Base-by-base conservation (phyloP, 768 basidiomycete species). In the Macrocybe gigantea region DNA sequence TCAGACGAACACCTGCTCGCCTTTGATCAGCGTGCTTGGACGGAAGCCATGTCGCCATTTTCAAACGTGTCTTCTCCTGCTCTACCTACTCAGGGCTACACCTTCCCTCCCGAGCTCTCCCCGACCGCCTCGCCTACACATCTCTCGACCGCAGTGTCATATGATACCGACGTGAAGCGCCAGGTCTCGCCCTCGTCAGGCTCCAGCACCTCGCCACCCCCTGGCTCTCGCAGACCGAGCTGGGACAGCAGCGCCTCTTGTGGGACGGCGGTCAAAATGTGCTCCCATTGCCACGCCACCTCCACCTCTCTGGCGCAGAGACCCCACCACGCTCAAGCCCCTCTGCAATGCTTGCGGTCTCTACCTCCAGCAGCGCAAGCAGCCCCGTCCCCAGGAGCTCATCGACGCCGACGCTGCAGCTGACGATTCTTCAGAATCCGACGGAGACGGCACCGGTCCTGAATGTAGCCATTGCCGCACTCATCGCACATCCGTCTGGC, bases 401-500 rank as follows among this genome's bases (percentile, higher is more conserved):
- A 75, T 75, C 48, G 74, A 73, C 47, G 74, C 74, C 13, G 73
- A 74, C 54, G 57, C 56, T 12, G 22, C 22, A 22, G 72, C 68
- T 41, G 71, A 74, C 37, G 70, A 66, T 44, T 65, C 58, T 3
- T 60, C 62, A 1, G 71, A 66, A 35, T 68, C 67, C 9, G 72
- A 72, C 37, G 57, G 57, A 11, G 70, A 73, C 51, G 64, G 65
- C 29, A 60, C 62, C 34, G 73, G 71, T 7, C 75, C 74, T 1
- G 69, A 74, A 53, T 77, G 75, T 41, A 73, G 69, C 45, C 75
- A 75, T 58, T 77, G 75, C 49, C 68, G 64, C 48, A 75, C 75
- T 7, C 72, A 72, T 46, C 69, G 66, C 37, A 77, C 75, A 3
- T 74, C 72, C 6, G 75, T 77, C 37, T 77, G 75, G 75, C 64